Conservation (phyloP, 2,329 filamentous ascomycete species). For the Aspergillus sp. region DNA sequence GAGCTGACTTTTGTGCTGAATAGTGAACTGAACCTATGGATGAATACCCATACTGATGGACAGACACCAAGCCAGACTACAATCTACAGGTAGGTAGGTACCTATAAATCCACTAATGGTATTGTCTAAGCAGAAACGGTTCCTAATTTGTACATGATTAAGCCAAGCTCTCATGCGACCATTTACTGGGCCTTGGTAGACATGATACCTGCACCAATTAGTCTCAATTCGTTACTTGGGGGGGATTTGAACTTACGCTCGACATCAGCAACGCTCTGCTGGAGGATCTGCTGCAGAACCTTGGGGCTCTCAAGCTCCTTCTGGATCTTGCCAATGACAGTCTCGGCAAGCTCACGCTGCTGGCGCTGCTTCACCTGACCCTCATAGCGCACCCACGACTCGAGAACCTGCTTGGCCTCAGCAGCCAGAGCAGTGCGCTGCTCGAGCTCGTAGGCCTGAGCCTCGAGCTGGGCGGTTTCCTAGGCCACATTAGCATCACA, state of each 20-base stretch:
- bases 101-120: too few species aligned
- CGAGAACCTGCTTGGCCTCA: slow-evolving; percentile 92
- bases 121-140: slow-evolving; percentile 34
- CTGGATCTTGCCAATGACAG: slow-evolving; percentile 93
- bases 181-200: slow-evolving; percentile 39
- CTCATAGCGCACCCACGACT: slow-evolving; percentile 99
- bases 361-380: slow-evolving; percentile 97
- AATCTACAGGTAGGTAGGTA: too few species aligned
- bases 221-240: too few species aligned
- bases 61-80: too few species aligned
- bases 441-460: slow-evolving; percentile 94
- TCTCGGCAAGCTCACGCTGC: slow-evolving; percentile 91
- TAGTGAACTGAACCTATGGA: too few species aligned
- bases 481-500: slow-evolving; percentile 35
- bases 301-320: slow-evolving; percentile 99
- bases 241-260: slow-evolving; percentile 89
- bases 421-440: slow-evolving; percentile 87
- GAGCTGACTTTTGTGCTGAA: too few species aligned
- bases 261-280: slow-evolving; percentile 93
- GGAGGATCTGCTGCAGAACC: slow-evolving; percentile 93
- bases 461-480: slow-evolving; percentile 97
- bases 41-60: too few species aligned
- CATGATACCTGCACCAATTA: slow-evolving; percentile 35
- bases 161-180: slow-evolving; percentile 28
- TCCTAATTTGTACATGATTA: slow-evolving; percentile 42